Base-by-base conservation (phyloP, 345 rosid genomes). In the Bruguiera parviflora region DNA sequence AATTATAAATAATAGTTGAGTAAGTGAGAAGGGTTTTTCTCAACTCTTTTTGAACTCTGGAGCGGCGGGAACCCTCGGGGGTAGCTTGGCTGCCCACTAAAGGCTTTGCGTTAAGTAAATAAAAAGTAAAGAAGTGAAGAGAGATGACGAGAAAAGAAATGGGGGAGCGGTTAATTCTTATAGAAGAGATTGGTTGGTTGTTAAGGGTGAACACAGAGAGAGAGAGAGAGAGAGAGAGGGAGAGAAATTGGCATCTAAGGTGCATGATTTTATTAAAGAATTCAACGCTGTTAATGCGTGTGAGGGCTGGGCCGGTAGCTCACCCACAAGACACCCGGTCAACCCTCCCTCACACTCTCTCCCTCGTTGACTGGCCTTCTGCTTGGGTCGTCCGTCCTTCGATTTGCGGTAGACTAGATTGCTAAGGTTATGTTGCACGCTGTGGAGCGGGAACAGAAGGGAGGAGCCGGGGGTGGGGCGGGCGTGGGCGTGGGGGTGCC, bases 271-370 rank as follows among this genome's bases (percentile, higher is more conserved):
- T 63, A 83, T 84, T 87, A 89, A 89, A 92, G 87, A 91, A 94
- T 89, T 94, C 96, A 88, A 94, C 96, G 92, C 97, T 71, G 51
- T 75, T 76, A 96, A 49, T 27, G 92, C 79, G 96, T 87, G 96
- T 88, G 96, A 87, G 83, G 76, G 73, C 70, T 74, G 46, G 83
- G 87, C 89, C 53, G 97, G 93, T 94, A 86, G 92, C 88, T 88
- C 97, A 94, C 92, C 93, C 96, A 78, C 90, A 81, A 77, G 79
- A 73, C 87, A 78, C 92, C 82, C 70, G 92, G 96, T 91, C 95
- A 86, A 84, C 75, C 47, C 82, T 32, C 75, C 43, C 64, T 29
- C 11, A 53, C 46, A 63, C 56, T 61, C 29, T 53, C 39, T 43
- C 27, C 5, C 37, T 46, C 5, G 56, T 65, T 75, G 70, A 70